Conservation (phyloP, 164 flowering plant genomes). For the Piper longum region DNA sequence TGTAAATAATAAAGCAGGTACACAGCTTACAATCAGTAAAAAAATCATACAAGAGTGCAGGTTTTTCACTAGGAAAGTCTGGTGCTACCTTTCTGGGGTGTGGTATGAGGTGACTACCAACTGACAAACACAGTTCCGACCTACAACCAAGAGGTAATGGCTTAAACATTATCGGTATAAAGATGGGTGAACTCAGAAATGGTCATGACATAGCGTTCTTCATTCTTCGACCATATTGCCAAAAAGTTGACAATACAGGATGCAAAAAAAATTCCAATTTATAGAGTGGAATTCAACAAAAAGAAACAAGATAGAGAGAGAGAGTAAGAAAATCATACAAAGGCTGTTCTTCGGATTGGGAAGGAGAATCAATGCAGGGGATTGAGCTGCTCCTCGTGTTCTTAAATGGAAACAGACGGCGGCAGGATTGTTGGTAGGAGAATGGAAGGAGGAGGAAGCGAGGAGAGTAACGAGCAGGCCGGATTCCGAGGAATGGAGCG, state of each 20-base stretch:
- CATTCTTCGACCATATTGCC: background rate
- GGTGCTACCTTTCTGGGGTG: conserved; percentile 70
- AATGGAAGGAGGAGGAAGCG: background rate
- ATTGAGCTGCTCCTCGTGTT: background rate
- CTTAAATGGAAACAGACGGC: background rate
- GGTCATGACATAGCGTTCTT: background rate
- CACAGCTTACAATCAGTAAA: background rate
- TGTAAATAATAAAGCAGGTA: background rate
- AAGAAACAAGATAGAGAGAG: background rate
- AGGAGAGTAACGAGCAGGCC: background rate
- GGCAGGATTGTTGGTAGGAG: no score
- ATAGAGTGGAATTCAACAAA: background rate
- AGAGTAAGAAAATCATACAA: background rate
- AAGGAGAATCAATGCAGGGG: background rate
- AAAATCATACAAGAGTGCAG: no score
- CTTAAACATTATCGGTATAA: background rate
- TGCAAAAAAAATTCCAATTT: no score
- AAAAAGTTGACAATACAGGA: no score
- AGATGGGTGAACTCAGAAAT: background rate
- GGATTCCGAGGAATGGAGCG: background rate
- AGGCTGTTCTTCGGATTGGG: background rate
- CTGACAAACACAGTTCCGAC: conserved; percentile 42
- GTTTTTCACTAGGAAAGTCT: background rate
- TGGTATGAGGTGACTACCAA: conserved; percentile 80
- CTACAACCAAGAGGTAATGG: conserved; percentile 14